A percentile compares a stretch with the other conserved stretches of the same genome.
phyloP scores from a whole-genome alignment of 1,284 basidiomycete genomes.

The Ceratorhiza oryzae-sativae region DNA sequence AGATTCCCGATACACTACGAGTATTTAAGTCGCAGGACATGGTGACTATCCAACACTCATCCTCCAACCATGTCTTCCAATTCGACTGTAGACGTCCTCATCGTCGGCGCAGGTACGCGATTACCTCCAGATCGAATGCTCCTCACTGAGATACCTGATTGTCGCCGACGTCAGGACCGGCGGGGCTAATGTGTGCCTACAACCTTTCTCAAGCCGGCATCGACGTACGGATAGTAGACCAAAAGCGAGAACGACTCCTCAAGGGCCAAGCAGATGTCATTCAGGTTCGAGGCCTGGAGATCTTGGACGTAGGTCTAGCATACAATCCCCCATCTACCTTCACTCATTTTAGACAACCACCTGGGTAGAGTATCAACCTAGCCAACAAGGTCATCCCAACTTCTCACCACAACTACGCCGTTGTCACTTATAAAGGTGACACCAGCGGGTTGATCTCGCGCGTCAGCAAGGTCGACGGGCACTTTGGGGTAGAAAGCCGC shows the following conservation, averaged over 20 bases:
- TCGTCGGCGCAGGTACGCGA: slow-evolving; percentile 27
- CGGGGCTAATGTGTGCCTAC: slow-evolving; percentile 24
- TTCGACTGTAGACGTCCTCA: slow-evolving; percentile 9
- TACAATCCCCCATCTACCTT: too few species aligned
- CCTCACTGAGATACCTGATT: neutral
- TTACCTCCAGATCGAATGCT: neutral
- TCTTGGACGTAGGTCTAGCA: slow-evolving; percentile 8
- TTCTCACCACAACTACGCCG: neutral
- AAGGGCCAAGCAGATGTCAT: slow-evolving; percentile 14
- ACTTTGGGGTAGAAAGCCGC: slow-evolving; percentile 6
- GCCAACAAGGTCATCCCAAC: neutral
- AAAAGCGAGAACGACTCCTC: neutral
- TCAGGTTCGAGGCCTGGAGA: slow-evolving; percentile 15
- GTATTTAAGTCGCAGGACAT: neutral
- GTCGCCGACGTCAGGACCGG: neutral
- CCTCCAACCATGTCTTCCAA: neutral
- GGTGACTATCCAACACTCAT: neutral
- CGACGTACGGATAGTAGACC: slow-evolving; percentile 8
- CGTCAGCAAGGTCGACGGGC: neutral
- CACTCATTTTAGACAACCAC: neutral
- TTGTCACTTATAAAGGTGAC: neutral
- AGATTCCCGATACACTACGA: neutral
- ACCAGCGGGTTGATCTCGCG: neutral
- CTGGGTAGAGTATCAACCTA: slow-evolving; percentile 9
- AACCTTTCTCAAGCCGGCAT: slow-evolving; percentile 24